Conservation (phyloP, 2,329 filamentous ascomycete genomes). For the Pestalotiopsis sp. region DNA sequence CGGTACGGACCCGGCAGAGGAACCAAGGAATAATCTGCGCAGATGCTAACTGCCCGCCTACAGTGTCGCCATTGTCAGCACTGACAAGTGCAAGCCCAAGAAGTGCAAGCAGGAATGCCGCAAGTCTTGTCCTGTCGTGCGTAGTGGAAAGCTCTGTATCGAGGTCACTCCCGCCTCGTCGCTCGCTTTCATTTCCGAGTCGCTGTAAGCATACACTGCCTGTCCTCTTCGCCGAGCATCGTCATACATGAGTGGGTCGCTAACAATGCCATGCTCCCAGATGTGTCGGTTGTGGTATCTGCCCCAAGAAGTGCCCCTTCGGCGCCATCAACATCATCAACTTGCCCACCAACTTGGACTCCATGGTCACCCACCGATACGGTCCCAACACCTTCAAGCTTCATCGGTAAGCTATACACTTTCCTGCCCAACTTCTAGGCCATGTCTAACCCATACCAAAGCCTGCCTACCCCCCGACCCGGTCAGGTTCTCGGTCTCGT, state of each 20-base stretch:
- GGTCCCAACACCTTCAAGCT: constrained; percentile 99
- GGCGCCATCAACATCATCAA: constrained; percentile 99
- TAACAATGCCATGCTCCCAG: not conserved
- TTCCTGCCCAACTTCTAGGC: not conserved
- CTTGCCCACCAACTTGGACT: constrained; percentile 98
- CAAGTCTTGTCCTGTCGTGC: constrained; percentile 96
- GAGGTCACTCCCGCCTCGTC: constrained; percentile 88
- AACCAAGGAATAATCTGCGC: constrained; percentile 6
- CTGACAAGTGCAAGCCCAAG: constrained; percentile 97
- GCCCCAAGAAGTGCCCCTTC: constrained; percentile 98
- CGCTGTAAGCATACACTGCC: constrained; percentile 69
- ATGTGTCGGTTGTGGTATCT: constrained; percentile 85
- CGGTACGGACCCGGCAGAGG: constrained; percentile 62
- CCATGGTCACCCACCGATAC: constrained; percentile 96
- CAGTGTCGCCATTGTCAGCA: constrained; percentile 96
- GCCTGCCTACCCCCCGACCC: constrained; percentile 87
- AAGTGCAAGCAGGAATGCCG: constrained; percentile 99
- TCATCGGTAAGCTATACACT: constrained; percentile 58
- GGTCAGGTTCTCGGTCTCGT: constrained; percentile 82
- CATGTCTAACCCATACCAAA: not conserved
- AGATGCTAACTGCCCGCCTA: constrained; percentile 36
- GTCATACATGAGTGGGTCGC: not conserved
- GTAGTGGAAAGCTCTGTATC: constrained; percentile 96
- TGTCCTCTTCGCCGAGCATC: not conserved
- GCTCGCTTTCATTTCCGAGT: constrained; percentile 97